Percentiles rank a stretch among this genome's conserved stretches.
These are phyloP conservation scores for Pseudogymnoascus sp. DNA, from an alignment of 2,329 filamentous ascomycete species.

Conservation along the genomic window DNA sequence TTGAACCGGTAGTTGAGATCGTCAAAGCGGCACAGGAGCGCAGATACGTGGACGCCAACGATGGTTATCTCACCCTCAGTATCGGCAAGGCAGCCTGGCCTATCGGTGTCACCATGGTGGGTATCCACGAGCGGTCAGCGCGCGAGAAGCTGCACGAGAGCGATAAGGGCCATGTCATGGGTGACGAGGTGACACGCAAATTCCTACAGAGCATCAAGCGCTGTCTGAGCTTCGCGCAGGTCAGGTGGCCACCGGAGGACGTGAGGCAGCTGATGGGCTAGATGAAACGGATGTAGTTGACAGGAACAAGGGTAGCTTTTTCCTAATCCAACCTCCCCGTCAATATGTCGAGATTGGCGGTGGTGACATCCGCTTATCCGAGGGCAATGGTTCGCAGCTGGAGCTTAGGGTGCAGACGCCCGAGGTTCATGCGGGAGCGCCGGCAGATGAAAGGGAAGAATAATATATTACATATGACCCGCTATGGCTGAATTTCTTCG, in stretches of 20 bases:
- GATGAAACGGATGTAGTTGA: neutral
- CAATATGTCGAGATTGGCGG: neutral
- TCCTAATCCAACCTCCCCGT: neutral
- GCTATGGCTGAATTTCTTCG: neutral
- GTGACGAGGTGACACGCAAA: constrained; percentile 90
- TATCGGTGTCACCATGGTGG: constrained; percentile 99
- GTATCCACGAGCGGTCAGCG: constrained; percentile 94
- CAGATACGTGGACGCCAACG: constrained; percentile 91
- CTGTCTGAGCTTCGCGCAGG: constrained; percentile 92
- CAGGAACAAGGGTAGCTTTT: neutral
- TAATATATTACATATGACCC: neutral
- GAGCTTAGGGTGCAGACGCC: neutral
- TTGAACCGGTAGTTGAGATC: constrained; percentile 83
- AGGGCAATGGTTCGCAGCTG: neutral
- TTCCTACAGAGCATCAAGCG: constrained; percentile 97
- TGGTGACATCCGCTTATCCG: neutral
- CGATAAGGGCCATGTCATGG: constrained; percentile 89
- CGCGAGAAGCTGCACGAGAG: constrained; percentile 90
- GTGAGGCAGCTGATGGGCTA: constrained; percentile 89
- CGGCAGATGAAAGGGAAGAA: neutral
- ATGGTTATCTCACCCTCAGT: constrained; percentile 84
- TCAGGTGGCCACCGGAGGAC: constrained; percentile 90
- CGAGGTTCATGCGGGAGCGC: neutral
- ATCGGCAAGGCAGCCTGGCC: constrained; percentile 98
- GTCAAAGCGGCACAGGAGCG: constrained; percentile 83